Evolutionary conservation across 2,329 filamentous ascomycete genomes (phyloP), one percentile per base, ranked within the genome.

Genomic region (Rutstroemia sp.): DNA sequence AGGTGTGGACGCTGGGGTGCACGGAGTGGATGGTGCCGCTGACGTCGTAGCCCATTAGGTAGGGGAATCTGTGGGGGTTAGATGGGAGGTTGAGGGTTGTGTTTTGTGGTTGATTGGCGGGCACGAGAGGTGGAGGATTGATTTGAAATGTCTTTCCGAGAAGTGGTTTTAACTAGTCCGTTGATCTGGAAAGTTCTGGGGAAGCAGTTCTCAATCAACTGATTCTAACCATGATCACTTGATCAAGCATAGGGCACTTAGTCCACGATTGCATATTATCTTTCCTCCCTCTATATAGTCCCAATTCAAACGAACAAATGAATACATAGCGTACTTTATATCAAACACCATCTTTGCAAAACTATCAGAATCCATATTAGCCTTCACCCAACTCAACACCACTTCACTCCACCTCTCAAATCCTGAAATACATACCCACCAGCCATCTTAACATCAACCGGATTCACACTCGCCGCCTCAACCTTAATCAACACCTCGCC

Each of bases 401-500:
- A 42, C 17, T 3, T 42, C 17, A 14, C 27, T 30, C 8, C 9
- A 9, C 39, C 16, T 17, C 16, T 17, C 16, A 7, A 6, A 48
- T 51, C 23, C 8, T 19, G 25, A 42, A 21, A 14, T 27, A 53
- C 54, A 39, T 36, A 59, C 60, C 73, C 73, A 16, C 64, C 63
- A 0, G 73, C 74, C 54, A 68, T 49, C 55, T 68, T 66, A 4
- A 76, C 68, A 63, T 77, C 75, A 3, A 76, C 65, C 0, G 75
- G 73, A 57, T 78, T 77, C 42, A 77, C 67, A 47, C 70, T 72
- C 0, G 74, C 74, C 3, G 75, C 74, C 53, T 74, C 66, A 8
- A 77, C 73, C 48, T 67, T 70, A 40, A 77, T 72, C 2, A 80
- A 64, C 1, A 81, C 66, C 4, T 80, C 69, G 27, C 74, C 67